Evolutionary conservation across 2,329 filamentous ascomycete genomes (phyloP), one percentile per base, ranked within the genome.

Genomic region (Penicillium occitanis): DNA sequence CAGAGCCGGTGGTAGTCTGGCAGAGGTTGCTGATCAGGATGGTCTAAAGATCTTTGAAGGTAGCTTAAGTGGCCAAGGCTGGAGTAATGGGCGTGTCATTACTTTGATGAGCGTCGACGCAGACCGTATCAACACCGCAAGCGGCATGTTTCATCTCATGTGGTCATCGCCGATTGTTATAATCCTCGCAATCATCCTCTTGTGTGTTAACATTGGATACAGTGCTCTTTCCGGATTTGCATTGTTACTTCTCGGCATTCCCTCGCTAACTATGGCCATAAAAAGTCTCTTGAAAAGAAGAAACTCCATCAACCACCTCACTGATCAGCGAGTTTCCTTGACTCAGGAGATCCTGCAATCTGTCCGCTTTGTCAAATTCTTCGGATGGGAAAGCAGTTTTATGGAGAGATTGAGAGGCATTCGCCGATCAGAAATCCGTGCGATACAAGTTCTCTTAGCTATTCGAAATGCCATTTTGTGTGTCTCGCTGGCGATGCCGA

Each of bases 21-120:
- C 78, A n/a, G 73, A 75, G 13, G 72, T 44, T 75, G 59, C n/a
- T 77, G 81, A 72, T 8, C 80, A 81, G 60, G 80, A 83, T 62
- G 76, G 74, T 5, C 40, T 7, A 0, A 58, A 63, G 73, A 13
- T 19, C 14, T 28, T 44, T 33, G 57, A 60, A 4, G 78, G 17
- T 76, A 81, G 59, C 3, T 79, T 71, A 13, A 77, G 81, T 2
- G 91, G 90, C 2, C 83, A 87, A 25, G 95, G 94, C 28, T 98
- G 94, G 94, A 89, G 89, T 66, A 98, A 97, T 73, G 95, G 95
- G 25, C 88, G 92, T 69, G 92, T 98, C 62, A 88, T 95, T 74
- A 96, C 96, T 71, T 76, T 98, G 71, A 97, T 98, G 93, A 94
- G 92, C 68, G 92, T 95, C 53, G 94, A 98, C 75, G 96, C 93